Percentiles rank a stretch among this genome's conserved stretches.
phyloP scores from a whole-genome alignment of 495 filamentous ascomycete genomes.

The Penicillium atrosanguineum region DNA sequence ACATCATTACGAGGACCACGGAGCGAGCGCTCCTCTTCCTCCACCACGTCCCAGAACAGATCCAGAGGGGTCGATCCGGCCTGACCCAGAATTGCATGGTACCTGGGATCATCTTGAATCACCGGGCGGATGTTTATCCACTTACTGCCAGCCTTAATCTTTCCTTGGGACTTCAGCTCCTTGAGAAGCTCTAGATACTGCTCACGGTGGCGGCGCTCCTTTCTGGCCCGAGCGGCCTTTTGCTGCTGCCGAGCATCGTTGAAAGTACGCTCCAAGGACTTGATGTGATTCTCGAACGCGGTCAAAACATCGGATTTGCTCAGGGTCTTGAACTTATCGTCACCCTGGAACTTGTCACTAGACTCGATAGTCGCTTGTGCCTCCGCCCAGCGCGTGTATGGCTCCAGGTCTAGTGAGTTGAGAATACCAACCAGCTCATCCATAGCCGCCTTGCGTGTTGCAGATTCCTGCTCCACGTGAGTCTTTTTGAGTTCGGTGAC shows the following conservation, averaged over 20 bases:
- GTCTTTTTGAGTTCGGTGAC: conserved; percentile 76
- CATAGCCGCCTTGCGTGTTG: conserved; percentile 75
- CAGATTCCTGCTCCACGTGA: conserved; percentile 69
- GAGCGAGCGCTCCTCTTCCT: conserved; percentile 85
- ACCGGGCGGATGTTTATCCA: conserved; percentile 82
- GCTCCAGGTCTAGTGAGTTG: conserved; percentile 82
- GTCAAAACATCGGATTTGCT: conserved; percentile 87
- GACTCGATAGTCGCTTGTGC: conserved; percentile 78
- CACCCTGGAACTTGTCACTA: conserved; percentile 75
- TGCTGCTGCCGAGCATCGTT: conserved; percentile 86
- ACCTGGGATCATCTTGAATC: conserved; percentile 79
- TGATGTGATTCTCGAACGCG: conserved; percentile 93
- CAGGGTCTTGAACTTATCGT: conserved; percentile 85
- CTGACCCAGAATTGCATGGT: conserved; percentile 81
- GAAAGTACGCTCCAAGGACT: conserved; percentile 80
- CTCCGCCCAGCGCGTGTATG: conserved; percentile 93
- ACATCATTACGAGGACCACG: conserved; percentile 80
- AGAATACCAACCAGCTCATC: conserved; percentile 78
- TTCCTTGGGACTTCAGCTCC: conserved; percentile 70
- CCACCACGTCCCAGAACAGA: conserved; percentile 93
- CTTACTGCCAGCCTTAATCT: conserved; percentile 86
- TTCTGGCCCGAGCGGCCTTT: conserved; percentile 73
- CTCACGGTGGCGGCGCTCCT: conserved; percentile 84
- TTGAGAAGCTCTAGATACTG: conserved; percentile 69
- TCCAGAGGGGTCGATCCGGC: conserved; percentile 88